A percentile compares a stretch with the other conserved stretches of the same genome.
phyloP scores from a whole-genome alignment of 2,329 filamentous ascomycete genomes.

The Knufia petricola region DNA sequence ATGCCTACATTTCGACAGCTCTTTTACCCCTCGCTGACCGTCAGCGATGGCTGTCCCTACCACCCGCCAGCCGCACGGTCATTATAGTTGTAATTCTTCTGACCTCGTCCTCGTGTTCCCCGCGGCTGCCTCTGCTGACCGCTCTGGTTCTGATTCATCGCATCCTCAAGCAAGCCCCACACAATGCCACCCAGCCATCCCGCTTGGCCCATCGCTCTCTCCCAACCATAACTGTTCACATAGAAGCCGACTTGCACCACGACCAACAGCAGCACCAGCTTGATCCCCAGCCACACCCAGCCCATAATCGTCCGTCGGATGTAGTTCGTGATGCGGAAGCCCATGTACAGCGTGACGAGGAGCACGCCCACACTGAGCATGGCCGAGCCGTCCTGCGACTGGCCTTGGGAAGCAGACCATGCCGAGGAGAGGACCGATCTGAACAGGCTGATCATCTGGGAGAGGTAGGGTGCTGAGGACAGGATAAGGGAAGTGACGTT shows the following conservation, averaged over 20 bases:
- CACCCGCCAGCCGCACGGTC: neutral
- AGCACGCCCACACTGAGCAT: conserved; percentile 13
- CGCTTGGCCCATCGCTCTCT: conserved; percentile 16
- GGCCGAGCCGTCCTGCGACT: neutral
- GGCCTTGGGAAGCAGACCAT: neutral
- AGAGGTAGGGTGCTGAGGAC: conserved; percentile 25
- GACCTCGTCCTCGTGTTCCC: conserved; percentile 8
- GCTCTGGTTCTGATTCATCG: conserved; percentile 4
- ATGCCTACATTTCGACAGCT: no score
- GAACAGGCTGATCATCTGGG: conserved; percentile 25
- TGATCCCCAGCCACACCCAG: conserved; percentile 20
- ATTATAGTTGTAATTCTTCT: conserved; percentile 9
- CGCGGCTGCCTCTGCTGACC: conserved; percentile 3
- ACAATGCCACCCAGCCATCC: conserved; percentile 15
- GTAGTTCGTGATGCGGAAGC: conserved; percentile 19
- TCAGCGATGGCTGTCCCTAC: conserved; percentile 2
- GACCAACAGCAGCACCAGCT: conserved; percentile 16
- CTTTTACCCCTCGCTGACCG: no score
- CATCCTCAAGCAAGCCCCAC: conserved; percentile 17
- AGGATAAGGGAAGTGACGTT: conserved; percentile 13
- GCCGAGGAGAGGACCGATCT: conserved; percentile 16
- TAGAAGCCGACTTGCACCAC: conserved; percentile 17
- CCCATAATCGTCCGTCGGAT: conserved; percentile 20
- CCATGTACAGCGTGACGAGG: conserved; percentile 17
- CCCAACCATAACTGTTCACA: conserved; percentile 17